phyloP scores from a whole-genome alignment of 2,329 filamentous ascomycete genomes.

The Dactylellina sp. region DNA sequence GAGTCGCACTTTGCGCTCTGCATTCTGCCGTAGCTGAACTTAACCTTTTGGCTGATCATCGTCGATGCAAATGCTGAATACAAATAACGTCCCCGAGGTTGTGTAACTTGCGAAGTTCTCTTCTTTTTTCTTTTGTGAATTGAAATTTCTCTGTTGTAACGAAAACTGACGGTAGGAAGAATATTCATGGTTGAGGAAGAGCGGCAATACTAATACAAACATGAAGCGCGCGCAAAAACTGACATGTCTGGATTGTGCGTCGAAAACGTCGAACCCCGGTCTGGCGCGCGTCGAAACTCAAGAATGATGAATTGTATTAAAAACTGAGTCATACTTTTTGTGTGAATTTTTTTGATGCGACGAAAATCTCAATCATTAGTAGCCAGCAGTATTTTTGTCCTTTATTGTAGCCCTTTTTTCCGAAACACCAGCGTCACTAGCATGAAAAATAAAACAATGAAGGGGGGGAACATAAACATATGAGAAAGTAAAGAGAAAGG shows the following conservation, averaged over 20 bases:
- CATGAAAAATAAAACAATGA: constrained; percentile 22
- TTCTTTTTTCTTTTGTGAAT: constrained; percentile 18
- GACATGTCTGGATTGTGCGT: constrained; percentile 52
- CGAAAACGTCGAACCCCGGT: constrained; percentile 54
- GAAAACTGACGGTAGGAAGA: constrained; percentile 35
- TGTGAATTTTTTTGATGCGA: constrained; percentile 36
- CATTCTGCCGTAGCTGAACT: neutral
- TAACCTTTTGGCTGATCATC: neutral
- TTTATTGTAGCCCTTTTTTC: constrained; percentile 51
- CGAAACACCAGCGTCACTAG: constrained; percentile 52
- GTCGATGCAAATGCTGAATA: constrained; percentile 25
- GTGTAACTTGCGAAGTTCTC: constrained; percentile 9
- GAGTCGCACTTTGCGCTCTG: constrained; percentile 11
- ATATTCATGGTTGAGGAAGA: constrained; percentile 46
- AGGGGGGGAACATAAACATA: constrained; percentile 32
- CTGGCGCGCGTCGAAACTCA: constrained; percentile 46
- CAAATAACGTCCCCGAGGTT: constrained; percentile 10
- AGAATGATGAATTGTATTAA: constrained; percentile 54
- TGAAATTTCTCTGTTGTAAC: constrained; percentile 35
- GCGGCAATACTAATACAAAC: constrained; percentile 57
- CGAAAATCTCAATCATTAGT: constrained; percentile 56
- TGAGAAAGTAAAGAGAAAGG: constrained; percentile 10
- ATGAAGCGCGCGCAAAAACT: constrained; percentile 54
- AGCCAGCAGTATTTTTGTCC: constrained; percentile 50
- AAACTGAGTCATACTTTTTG: constrained; percentile 51